Conservation (phyloP, 1,284 basidiomycete genomes). For the Fomitopsis betulina region DNA sequence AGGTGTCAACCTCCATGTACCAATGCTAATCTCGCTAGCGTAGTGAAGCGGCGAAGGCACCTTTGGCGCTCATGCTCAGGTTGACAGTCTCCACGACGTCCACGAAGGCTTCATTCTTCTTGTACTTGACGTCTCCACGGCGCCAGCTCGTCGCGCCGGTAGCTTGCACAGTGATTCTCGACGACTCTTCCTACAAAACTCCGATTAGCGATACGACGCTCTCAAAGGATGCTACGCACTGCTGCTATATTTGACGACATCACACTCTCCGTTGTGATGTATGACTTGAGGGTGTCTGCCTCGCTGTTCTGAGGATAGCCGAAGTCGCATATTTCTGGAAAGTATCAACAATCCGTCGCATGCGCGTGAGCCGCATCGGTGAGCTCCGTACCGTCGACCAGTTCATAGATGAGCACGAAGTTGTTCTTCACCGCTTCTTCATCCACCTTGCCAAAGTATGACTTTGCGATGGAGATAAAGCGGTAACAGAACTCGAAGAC, state of each 20-base stretch:
- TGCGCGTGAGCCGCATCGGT: background rate
- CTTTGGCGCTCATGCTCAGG: constrained; percentile 94
- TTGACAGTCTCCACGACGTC: constrained; percentile 98
- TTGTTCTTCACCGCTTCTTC: constrained; percentile 99
- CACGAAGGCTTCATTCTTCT: constrained; percentile 98
- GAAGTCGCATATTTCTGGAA: constrained; percentile 93
- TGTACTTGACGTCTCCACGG: constrained; percentile 91
- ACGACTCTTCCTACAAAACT: constrained; percentile 81
- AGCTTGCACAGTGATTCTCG: constrained; percentile 94
- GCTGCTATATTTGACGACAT: constrained; percentile 80
- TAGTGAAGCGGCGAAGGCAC: constrained; percentile 34
- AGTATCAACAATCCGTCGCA: background rate
- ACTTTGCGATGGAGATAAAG: constrained; percentile 89
- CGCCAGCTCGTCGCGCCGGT: constrained; percentile 95
- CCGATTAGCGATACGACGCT: background rate
- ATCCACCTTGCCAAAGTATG: constrained; percentile 97
- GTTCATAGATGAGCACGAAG: constrained; percentile 94
- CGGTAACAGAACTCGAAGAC: constrained; percentile 98
- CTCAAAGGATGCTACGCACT: constrained; percentile 39
- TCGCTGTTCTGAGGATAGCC: constrained; percentile 99
- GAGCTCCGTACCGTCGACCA: constrained; percentile 74
- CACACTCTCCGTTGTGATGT: constrained; percentile 97
- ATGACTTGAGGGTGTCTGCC: constrained; percentile 94
- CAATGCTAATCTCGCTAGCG: background rate
- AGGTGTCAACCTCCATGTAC: background rate